Conservation (phyloP, 2,329 filamentous ascomycete species). For the Metarhizium humberi region DNA sequence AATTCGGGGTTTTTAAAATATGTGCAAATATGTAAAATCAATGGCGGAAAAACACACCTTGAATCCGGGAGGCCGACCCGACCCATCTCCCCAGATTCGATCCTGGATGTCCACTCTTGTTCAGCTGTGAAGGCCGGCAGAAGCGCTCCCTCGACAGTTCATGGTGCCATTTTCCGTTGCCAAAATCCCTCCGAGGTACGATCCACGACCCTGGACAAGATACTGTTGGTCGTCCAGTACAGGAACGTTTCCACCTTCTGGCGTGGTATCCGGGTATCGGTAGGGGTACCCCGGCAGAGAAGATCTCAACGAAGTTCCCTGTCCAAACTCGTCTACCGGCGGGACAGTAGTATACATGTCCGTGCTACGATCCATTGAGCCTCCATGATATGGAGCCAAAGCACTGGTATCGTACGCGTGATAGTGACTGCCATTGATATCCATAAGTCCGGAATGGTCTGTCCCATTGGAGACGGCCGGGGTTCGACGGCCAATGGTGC, state of each 20-base stretch:
- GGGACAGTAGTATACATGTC: constrained; percentile 10
- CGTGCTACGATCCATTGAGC: not conserved
- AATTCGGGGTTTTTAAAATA: not conserved
- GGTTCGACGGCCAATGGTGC: not conserved
- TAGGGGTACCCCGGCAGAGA: constrained; percentile 17
- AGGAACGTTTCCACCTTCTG: not conserved
- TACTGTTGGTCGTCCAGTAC: constrained; percentile 4
- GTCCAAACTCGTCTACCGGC: constrained; percentile 6
- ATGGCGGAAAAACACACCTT: constrained; percentile 4
- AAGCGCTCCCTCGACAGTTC: not conserved
- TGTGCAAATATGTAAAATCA: constrained; percentile 1
- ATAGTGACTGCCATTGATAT: not conserved
- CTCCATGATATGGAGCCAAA: not conserved
- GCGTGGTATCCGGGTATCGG: constrained; percentile 19
- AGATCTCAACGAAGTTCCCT: constrained; percentile 10
- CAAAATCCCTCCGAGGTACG: not conserved
- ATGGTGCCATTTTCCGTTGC: not conserved
- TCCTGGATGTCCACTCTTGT: not conserved
- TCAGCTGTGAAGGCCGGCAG: constrained; percentile 1
- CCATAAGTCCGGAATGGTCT: not conserved
- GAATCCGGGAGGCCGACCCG: not conserved
- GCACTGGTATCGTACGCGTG: not conserved
- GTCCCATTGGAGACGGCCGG: not conserved
- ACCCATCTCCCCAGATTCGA: not conserved
- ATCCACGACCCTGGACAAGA: not conserved